Conservation (phyloP, 208 protist genomes). For the Acanthamoeba royreba region DNA sequence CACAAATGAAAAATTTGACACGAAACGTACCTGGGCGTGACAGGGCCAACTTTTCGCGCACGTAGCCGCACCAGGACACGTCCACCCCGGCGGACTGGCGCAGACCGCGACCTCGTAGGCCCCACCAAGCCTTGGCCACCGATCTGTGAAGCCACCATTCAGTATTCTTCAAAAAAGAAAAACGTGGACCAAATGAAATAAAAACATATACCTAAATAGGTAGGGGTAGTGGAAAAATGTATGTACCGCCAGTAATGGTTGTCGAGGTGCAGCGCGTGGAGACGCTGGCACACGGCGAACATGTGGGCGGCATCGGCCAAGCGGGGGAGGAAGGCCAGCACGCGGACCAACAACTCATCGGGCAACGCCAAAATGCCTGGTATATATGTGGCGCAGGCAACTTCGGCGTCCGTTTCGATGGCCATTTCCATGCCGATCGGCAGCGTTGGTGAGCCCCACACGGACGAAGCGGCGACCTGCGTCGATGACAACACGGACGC, state of each 20-base stretch:
- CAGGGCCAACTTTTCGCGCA: background rate
- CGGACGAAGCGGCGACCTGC: no score
- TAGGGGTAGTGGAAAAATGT: background rate
- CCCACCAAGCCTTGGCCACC: background rate
- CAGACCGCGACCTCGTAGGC: background rate
- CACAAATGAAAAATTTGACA: no score
- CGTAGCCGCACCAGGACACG: background rate
- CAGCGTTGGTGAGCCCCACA: no score
- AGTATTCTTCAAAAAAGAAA: background rate
- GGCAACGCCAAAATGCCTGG: background rate
- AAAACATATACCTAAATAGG: background rate
- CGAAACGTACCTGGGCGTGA: background rate
- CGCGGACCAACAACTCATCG: background rate
- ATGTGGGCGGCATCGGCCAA: background rate
- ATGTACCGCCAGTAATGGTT: background rate
- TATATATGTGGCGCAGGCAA: no score
- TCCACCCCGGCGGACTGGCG: background rate
- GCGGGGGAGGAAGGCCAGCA: background rate
- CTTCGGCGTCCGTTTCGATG: no score
- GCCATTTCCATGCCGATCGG: no score
- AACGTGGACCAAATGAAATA: background rate
- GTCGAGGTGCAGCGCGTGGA: background rate
- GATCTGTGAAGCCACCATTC: background rate
- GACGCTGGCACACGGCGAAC: background rate
- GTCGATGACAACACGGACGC: no score